Evolutionary conservation across 306 rosid genomes (phyloP).

Genomic region (Gastrolobium villosum): DNA sequence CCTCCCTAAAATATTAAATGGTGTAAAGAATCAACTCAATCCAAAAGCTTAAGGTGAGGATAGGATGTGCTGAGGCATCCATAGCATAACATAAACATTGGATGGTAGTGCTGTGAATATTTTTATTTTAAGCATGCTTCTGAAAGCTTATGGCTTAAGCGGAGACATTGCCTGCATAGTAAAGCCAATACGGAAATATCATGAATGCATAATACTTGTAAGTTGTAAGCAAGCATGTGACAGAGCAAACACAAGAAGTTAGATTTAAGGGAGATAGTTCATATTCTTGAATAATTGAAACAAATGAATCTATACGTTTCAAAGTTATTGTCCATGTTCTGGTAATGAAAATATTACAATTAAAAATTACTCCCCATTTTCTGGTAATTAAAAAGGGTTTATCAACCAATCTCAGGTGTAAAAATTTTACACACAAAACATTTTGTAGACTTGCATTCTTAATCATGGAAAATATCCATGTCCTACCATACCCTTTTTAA

Average conservation of each 20-base stretch:
- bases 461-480: background rate
- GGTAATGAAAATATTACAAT: slow-evolving; percentile 6
- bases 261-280: background rate
- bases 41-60: too few species aligned
- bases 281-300: background rate
- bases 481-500: background rate
- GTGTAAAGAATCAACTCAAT: too few species aligned
- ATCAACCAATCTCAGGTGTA: background rate
- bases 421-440: too few species aligned
- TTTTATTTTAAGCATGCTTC: slow-evolving; percentile 23
- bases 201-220: slow-evolving; percentile 29
- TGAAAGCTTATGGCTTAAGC: background rate
- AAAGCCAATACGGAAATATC: slow-evolving; percentile 29
- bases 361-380: background rate
- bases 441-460: background rate
- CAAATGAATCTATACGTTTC: background rate
- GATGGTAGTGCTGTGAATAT: slow-evolving; percentile 11
- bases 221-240: slow-evolving; percentile 21
- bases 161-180: slow-evolving; percentile 22
- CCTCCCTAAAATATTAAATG: background rate
- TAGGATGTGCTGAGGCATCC: slow-evolving; percentile 40
- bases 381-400: too few species aligned
- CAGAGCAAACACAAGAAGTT: background rate
- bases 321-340: background rate
- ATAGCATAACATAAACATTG: slow-evolving; percentile 7